These are phyloP conservation scores for Straminergon stramineum DNA, from an alignment of 225 moss, liverwort and hornwort genomes.

Conservation along the genomic window DNA sequence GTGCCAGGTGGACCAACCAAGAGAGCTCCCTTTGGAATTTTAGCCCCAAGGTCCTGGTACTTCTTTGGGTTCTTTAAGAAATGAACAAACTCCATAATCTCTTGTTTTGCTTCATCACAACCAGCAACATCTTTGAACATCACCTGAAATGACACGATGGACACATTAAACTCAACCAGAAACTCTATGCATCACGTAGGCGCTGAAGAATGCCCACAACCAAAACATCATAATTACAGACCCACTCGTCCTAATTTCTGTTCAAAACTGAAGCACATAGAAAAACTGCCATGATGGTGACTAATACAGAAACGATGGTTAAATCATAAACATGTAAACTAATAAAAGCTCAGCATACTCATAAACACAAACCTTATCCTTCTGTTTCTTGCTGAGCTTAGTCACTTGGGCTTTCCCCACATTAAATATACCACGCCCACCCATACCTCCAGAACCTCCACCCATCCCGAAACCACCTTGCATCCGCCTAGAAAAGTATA, in stretches of 20 bases:
- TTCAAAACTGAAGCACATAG: not conserved
- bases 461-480: constrained; percentile 97
- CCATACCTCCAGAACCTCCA: constrained; percentile 87
- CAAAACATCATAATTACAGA: not conserved
- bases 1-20: constrained; percentile 98
- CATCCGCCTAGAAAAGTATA: constrained; percentile 93
- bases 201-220: not conserved
- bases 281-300: not conserved
- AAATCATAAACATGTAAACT: not conserved
- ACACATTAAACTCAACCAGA: not conserved
- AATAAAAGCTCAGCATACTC: not conserved
- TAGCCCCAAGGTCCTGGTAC: constrained; percentile 94
- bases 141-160: constrained; percentile 34
- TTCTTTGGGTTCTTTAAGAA: constrained; percentile 96
- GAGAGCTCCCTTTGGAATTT: constrained; percentile 97
- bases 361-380: constrained; percentile 71
- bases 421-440: constrained; percentile 96
- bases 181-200: not conserved
- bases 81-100: constrained; percentile 99
- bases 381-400: constrained; percentile 88
- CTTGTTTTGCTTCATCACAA: constrained; percentile 98
- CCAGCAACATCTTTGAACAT: constrained; percentile 99
- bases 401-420: constrained; percentile 99
- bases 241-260: not conserved
- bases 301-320: not conserved